Percentiles rank a stretch among this genome's conserved stretches.
Conservation (phyloP, 2,329 filamentous ascomycete species). For the Coniochaeta hoffmannii region DNA sequence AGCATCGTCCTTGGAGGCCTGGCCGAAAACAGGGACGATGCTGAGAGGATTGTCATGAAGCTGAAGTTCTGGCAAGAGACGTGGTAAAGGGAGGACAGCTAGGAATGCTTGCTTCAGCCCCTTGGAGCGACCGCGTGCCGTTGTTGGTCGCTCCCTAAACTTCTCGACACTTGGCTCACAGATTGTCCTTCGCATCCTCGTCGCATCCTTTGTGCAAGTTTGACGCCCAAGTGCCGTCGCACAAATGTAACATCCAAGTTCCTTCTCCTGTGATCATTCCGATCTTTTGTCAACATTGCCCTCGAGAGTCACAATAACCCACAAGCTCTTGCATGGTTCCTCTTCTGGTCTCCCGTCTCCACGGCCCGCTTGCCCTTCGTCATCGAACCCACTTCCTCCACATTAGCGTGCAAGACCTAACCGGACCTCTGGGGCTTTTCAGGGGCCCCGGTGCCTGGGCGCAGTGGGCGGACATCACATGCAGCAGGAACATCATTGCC, state of each 20-base stretch:
- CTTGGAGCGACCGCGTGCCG: too few species aligned
- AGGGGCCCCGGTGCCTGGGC: not conserved
- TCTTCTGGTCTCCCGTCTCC: not conserved
- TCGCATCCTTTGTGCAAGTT: too few species aligned
- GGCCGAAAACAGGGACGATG: constrained; percentile 24
- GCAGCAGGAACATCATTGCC: not conserved
- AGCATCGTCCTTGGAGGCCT: constrained; percentile 32
- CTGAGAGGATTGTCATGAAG: constrained; percentile 27
- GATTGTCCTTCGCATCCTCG: too few species aligned
- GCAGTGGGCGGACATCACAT: not conserved
- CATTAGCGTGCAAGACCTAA: not conserved
- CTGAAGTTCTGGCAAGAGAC: constrained; percentile 51
- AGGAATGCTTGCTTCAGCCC: too few species aligned
- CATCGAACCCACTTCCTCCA: not conserved
- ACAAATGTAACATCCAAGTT: too few species aligned
- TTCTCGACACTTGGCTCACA: too few species aligned
- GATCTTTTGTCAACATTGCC: too few species aligned
- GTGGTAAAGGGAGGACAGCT: constrained; percentile 34
- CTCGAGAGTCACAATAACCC: too few species aligned
- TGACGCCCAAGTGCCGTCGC: too few species aligned
- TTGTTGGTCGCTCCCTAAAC: too few species aligned
- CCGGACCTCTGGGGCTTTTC: not conserved
- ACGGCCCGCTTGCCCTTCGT: not conserved
- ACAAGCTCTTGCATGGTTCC: not conserved
- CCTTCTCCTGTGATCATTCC: too few species aligned